Percentiles rank a stretch among this genome's conserved stretches.
These are phyloP conservation scores for Crithidia mellificae DNA, from an alignment of 208 protist genomes.

Conservation along the genomic window DNA sequence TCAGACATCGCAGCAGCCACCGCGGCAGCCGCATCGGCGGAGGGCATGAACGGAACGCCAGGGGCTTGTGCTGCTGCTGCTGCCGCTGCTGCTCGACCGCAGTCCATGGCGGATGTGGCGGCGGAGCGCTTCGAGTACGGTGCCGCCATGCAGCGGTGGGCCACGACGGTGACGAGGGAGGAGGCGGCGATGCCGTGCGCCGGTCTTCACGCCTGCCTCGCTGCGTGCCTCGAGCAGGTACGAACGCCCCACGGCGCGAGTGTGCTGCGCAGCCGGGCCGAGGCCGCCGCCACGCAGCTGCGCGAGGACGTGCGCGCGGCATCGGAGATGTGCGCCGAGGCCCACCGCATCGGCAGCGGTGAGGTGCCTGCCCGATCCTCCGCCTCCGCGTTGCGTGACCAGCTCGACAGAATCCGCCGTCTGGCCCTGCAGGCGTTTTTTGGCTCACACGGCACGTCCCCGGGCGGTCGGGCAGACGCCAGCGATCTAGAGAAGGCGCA, in stretches of 20 bases:
- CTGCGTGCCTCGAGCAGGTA: slow-evolving; percentile 26
- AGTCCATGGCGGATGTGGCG: slow-evolving; percentile 40
- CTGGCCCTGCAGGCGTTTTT: not conserved
- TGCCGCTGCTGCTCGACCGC: slow-evolving; percentile 13
- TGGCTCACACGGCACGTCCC: not conserved
- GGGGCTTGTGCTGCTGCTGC: not conserved
- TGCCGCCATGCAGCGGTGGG: slow-evolving; percentile 27
- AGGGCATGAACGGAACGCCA: too few relatives aligned
- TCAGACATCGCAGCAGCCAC: not conserved
- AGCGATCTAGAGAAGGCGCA: too few relatives aligned
- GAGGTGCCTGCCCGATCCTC: not conserved
- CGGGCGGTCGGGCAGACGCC: too few relatives aligned
- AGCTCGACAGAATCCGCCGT: not conserved
- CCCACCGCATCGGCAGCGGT: not conserved
- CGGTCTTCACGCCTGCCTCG: slow-evolving; percentile 22
- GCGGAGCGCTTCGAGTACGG: slow-evolving; percentile 37
- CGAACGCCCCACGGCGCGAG: slow-evolving; percentile 3
- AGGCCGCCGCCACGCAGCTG: slow-evolving; percentile 24
- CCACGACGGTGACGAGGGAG: too few relatives aligned
- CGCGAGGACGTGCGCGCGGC: slow-evolving; percentile 16
- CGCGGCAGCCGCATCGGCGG: slow-evolving; percentile 2
- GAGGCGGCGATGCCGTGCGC: too few relatives aligned
- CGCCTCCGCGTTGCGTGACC: not conserved
- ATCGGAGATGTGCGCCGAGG: slow-evolving; percentile 1
- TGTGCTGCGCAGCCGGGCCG: slow-evolving; percentile 23